Evolutionary conservation across 768 basidiomycete species (phyloP).

Genomic region (Mycena metata): DNA sequence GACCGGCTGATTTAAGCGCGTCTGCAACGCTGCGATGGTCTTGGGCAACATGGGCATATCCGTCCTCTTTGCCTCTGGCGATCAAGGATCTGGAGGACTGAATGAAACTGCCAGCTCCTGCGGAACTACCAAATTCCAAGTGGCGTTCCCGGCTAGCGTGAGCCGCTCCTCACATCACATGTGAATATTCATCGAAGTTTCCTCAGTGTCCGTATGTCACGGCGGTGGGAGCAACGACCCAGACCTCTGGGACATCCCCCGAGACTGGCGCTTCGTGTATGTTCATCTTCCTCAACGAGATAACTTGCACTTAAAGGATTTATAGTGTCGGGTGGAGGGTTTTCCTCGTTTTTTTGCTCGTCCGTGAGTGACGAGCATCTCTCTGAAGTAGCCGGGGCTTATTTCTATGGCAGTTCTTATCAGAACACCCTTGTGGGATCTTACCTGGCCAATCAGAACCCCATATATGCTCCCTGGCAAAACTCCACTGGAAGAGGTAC

Average conservation of each 20-base stretch:
- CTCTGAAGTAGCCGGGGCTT: conserved; percentile 8
- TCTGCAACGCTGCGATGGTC: conserved; percentile 16
- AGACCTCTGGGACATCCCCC: conserved; percentile 14
- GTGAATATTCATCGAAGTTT: conserved; percentile 10
- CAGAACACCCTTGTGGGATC: conserved; percentile 17
- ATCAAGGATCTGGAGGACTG: conserved; percentile 10
- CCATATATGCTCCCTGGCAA: conserved; percentile 11
- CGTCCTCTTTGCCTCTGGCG: conserved; percentile 10
- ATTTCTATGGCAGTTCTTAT: conserved; percentile 10
- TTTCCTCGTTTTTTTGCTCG: conserved; percentile 13
- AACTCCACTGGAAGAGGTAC: conserved; percentile 13
- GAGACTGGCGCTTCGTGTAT: conserved; percentile 17
- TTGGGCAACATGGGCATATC: conserved; percentile 16
- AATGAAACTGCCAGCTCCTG: conserved; percentile 5
- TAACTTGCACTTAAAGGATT: conserved; percentile 8
- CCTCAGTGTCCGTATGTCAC: conserved; percentile 16
- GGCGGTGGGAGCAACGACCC: conserved; percentile 8
- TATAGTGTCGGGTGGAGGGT: conserved; percentile 12
- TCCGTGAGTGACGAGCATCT: conserved; percentile 16
- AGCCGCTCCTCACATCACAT: conserved; percentile 11
- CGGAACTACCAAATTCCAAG: conserved; percentile 11
- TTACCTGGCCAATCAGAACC: conserved; percentile 13
- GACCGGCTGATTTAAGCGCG: conserved; percentile 11
- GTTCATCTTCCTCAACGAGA: conserved; percentile 2
- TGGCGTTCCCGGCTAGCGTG: conserved; percentile 11